Percentiles rank a stretch among this genome's conserved stretches.
Evolutionary conservation across 2,329 filamentous ascomycete genomes (phyloP).

Genomic region (Fusarium sp.): DNA sequence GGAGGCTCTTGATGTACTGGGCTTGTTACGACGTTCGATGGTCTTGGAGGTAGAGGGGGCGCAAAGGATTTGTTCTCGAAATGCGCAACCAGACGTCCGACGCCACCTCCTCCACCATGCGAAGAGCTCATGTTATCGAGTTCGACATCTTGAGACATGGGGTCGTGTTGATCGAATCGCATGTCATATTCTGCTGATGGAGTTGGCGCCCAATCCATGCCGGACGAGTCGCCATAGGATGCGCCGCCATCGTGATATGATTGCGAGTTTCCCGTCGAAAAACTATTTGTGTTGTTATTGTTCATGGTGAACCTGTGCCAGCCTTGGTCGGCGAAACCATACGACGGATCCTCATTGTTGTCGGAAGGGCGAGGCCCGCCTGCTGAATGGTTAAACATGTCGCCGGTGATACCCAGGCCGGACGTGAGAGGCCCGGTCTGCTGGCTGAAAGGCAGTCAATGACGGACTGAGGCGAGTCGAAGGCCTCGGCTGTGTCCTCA

Average conservation of each 20-base stretch:
- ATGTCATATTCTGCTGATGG: constrained; percentile 42
- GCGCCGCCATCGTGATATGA: constrained; percentile 39
- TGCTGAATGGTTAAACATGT: constrained; percentile 51
- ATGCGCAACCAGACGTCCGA: constrained; percentile 52
- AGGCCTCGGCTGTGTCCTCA: constrained; percentile 49
- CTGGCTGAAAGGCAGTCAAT: constrained; percentile 47
- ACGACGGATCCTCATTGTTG: constrained; percentile 41
- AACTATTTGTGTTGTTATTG: constrained; percentile 32
- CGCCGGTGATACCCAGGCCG: constrained; percentile 46
- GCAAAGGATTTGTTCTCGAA: constrained; percentile 52
- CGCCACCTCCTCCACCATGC: constrained; percentile 43
- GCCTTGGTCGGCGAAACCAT: constrained; percentile 46
- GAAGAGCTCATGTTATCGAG: constrained; percentile 39
- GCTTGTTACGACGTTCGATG: constrained; percentile 42
- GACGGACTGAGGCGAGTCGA: constrained; percentile 51
- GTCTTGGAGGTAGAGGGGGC: constrained; percentile 49
- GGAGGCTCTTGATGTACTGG: constrained; percentile 40
- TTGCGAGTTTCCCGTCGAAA: constrained; percentile 38
- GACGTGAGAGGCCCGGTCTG: constrained; percentile 46
- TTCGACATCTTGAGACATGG: constrained; percentile 40
- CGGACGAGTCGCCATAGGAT: constrained; percentile 41
- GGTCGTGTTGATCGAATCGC: constrained; percentile 40
- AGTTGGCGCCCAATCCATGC: constrained; percentile 52
- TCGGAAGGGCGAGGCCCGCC: constrained; percentile 46
- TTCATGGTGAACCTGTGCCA: constrained; percentile 45